phyloP scores from a whole-genome alignment of 2,329 filamentous ascomycete genomes.

The Chaetomiaceae sp. region DNA sequence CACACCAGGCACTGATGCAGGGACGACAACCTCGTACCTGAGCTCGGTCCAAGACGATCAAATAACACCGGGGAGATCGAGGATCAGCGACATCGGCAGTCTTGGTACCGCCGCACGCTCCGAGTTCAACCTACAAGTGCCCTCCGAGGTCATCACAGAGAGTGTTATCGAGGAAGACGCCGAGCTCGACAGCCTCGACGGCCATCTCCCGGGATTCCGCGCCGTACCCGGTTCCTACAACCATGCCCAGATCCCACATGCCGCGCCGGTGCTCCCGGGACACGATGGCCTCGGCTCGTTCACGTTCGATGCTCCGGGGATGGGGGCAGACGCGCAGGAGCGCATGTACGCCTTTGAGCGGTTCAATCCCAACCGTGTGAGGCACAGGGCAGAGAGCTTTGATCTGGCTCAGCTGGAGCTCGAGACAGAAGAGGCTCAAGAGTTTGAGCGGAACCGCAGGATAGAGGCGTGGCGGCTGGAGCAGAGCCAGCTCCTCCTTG shows the following conservation, averaged over 20 bases:
- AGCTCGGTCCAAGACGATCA: constrained; percentile 64
- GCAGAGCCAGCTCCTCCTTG: constrained; percentile 77
- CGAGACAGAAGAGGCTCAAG: constrained; percentile 52
- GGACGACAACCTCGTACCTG: constrained; percentile 59
- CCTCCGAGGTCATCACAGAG: constrained; percentile 30
- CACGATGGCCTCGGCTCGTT: constrained; percentile 94
- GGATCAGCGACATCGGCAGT: constrained; percentile 75
- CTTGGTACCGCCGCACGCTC: constrained; percentile 65
- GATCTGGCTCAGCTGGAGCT: constrained; percentile 47
- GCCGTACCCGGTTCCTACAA: constrained; percentile 48
- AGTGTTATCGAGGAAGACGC: constrained; percentile 49
- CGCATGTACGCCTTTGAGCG: constrained; percentile 86
- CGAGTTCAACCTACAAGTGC: constrained; percentile 34
- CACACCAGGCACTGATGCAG: constrained; percentile 62
- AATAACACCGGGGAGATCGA: constrained; percentile 63
- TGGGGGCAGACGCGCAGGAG: constrained; percentile 62
- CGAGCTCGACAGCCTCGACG: constrained; percentile 89
- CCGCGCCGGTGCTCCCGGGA: constrained; percentile 71
- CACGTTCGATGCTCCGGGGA: constrained; percentile 52
- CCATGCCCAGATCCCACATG: constrained; percentile 47
- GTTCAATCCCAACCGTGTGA: constrained; percentile 68
- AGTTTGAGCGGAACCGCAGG: constrained; percentile 70
- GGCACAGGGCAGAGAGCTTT: constrained; percentile 48
- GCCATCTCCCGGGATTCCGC: constrained; percentile 83
- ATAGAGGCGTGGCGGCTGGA: constrained; percentile 92